Evolutionary conservation across 495 filamentous ascomycete species (phyloP).

Genomic region (Chaetomium fimeti): DNA sequence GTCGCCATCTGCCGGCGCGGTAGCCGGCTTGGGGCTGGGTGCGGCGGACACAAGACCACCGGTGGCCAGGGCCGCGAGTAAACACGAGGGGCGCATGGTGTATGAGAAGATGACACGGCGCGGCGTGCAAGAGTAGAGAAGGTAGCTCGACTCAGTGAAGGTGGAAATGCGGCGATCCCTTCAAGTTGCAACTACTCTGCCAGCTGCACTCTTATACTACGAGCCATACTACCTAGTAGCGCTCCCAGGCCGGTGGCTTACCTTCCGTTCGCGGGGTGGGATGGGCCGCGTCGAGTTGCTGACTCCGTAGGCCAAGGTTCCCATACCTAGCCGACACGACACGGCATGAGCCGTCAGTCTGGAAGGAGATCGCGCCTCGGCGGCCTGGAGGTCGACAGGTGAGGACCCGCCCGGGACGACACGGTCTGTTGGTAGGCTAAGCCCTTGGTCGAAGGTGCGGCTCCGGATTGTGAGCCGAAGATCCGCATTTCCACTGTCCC

Average conservation of each 20-base stretch:
- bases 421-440: constrained; percentile 20
- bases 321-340: constrained; percentile 6
- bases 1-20: background rate
- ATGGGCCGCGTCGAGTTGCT: constrained; percentile 2
- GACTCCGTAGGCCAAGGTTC: constrained; percentile 17
- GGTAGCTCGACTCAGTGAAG: background rate
- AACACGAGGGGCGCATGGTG: constrained; percentile 24
- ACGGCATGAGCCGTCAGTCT: background rate
- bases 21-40: constrained; percentile 12
- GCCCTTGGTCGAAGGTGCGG: constrained; percentile 21
- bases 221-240: background rate
- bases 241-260: background rate
- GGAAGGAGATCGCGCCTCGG: constrained; percentile 16
- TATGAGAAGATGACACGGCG: background rate
- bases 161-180: background rate
- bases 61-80: constrained; percentile 26
- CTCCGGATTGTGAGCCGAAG: constrained; percentile 22
- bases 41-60: constrained; percentile 23
- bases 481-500: constrained; percentile 21
- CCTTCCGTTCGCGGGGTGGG: constrained; percentile 10
- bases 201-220: constrained; percentile 8
- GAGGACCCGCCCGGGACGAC: constrained; percentile 24
- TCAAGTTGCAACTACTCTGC: background rate
- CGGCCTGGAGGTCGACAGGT: constrained; percentile 14
- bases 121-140: constrained; percentile 1